Evolutionary conservation across 495 filamentous ascomycete species (phyloP).

Genomic region (Neurospora sp.): DNA sequence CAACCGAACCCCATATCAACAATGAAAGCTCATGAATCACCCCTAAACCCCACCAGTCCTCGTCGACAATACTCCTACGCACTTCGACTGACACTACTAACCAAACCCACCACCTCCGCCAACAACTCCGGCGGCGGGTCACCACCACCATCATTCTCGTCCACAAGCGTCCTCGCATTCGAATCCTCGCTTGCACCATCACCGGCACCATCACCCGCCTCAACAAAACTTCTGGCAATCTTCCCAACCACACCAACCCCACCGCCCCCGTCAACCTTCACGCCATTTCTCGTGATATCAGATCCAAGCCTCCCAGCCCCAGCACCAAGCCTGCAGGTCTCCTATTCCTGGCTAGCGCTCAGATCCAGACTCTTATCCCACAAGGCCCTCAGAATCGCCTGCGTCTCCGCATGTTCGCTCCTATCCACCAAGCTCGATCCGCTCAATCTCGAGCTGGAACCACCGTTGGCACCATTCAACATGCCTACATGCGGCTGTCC

Average conservation of each 20-base stretch:
- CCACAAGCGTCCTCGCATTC: background rate
- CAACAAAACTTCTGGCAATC: background rate
- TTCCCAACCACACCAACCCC: background rate
- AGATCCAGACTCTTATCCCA: constrained; percentile 47
- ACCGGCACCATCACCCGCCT: background rate
- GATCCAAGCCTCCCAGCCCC: background rate
- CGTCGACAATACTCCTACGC: background rate
- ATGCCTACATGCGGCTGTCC: background rate
- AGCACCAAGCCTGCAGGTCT: background rate
- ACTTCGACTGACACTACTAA: background rate
- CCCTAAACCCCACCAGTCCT: background rate
- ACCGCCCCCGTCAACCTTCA: background rate
- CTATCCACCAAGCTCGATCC: constrained; percentile 32
- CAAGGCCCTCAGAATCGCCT: constrained; percentile 37
- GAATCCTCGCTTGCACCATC: background rate
- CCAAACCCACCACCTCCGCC: background rate
- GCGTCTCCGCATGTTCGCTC: constrained; percentile 33
- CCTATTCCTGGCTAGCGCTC: constrained; percentile 40
- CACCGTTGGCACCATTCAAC: constrained; percentile 2
- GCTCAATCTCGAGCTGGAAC: constrained; percentile 26
- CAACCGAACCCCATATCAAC: background rate
- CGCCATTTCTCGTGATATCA: background rate
- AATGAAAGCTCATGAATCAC: background rate
- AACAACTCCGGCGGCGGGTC: background rate
- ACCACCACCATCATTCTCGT: background rate